Evolutionary conservation across 371 early-diverging fungal species (phyloP).

Genomic region (Mortierella sp.): DNA sequence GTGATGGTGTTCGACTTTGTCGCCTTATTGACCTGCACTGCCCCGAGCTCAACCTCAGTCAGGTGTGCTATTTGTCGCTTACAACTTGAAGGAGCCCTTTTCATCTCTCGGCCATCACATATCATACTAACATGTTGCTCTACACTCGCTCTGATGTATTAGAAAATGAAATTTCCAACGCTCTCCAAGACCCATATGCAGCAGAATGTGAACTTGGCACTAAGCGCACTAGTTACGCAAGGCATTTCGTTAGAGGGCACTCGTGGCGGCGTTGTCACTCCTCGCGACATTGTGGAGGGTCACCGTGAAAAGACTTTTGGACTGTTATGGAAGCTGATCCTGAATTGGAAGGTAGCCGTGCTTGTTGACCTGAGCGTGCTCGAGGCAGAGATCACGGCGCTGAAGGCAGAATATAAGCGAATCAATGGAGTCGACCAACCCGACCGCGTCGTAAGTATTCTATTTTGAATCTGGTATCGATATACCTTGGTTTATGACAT

Average conservation of each 20-base stretch:
- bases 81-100: no score
- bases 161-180: slow-evolving; percentile 59
- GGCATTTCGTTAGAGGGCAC: slow-evolving; percentile 47
- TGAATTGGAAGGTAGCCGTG: slow-evolving; percentile 57
- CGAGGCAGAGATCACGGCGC: slow-evolving; percentile 35
- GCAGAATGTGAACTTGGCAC: slow-evolving; percentile 53
- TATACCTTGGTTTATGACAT: no score
- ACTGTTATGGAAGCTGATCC: slow-evolving; percentile 57
- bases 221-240: slow-evolving; percentile 34
- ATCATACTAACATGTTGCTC: not conserved
- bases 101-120: not conserved
- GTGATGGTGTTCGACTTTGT: slow-evolving; percentile 55
- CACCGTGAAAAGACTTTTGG: slow-evolving; percentile 61
- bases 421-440: slow-evolving; percentile 41
- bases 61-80: slow-evolving; percentile 17
- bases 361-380: slow-evolving; percentile 45
- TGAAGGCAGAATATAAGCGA: slow-evolving; percentile 38
- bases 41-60: slow-evolving; percentile 29
- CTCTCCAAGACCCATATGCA: slow-evolving; percentile 54
- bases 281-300: slow-evolving; percentile 58
- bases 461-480: no score
- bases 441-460: slow-evolving; percentile 38
- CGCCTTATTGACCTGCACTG: slow-evolving; percentile 56
- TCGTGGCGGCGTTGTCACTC: slow-evolving; percentile 44
- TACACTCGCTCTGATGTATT: not conserved